These are phyloP conservation scores for Nakazawaea siamensis DNA, from an alignment of 805 yeast genomes.

Conservation along the genomic window DNA sequence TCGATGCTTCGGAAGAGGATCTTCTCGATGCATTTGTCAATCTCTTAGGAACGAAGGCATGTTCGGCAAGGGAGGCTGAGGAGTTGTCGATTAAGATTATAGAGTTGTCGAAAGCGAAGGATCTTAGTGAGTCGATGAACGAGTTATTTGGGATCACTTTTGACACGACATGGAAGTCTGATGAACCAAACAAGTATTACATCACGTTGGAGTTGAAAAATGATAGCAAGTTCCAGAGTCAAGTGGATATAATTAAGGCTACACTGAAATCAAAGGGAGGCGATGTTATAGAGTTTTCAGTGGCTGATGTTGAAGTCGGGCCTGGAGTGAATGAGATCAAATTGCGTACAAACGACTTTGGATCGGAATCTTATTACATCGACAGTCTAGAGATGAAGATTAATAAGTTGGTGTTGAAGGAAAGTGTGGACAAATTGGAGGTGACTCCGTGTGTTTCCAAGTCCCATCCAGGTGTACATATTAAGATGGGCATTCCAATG, in stretches of 20 bases:
- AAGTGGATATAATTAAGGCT: conserved; percentile 13
- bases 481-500: too few species aligned
- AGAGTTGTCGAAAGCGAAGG: too few species aligned
- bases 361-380: too few species aligned
- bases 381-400: too few species aligned
- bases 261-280: conserved; percentile 11
- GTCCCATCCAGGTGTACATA: too few species aligned
- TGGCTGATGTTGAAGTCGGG: conserved; percentile 6
- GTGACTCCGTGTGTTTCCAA: too few species aligned
- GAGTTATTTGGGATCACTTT: too few species aligned
- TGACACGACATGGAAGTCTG: conserved; percentile 28
- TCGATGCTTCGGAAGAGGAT: conserved; percentile 16
- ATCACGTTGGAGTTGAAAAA: conserved; percentile 27
- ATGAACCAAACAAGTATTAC: conserved; percentile 27
- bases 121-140: too few species aligned
- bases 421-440: too few species aligned
- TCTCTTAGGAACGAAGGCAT: conserved; percentile 22
- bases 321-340: conserved; percentile 10
- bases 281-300: conserved; percentile 8
- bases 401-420: too few species aligned
- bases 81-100: conserved; percentile 15
- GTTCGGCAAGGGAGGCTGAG: conserved; percentile 13
- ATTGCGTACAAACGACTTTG: conserved; percentile 1
- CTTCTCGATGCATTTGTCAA: conserved; percentile 32
- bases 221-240: conserved; percentile 11